phyloP scores from a whole-genome alignment of 257 asterid genomes.

The Lavandula angustifolia region DNA sequence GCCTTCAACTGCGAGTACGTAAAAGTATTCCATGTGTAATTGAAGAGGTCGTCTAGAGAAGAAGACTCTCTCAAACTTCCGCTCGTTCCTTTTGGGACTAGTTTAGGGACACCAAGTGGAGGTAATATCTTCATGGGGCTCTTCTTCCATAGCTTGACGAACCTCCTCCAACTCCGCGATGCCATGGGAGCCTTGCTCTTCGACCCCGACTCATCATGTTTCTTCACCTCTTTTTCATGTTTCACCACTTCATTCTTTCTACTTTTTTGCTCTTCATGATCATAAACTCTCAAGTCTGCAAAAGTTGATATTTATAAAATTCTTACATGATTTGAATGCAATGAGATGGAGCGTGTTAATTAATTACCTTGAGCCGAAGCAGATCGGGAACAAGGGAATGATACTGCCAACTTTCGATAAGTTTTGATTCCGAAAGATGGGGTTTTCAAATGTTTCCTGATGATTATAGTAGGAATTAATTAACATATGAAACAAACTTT shows the following conservation, averaged over 20 bases:
- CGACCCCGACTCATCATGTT: not conserved
- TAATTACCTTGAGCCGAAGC: constrained; percentile 63
- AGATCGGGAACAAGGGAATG: constrained; percentile 33
- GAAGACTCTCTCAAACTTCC: constrained; percentile 32
- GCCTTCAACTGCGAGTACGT: constrained; percentile 45
- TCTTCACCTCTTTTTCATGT: not conserved
- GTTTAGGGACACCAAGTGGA: constrained; percentile 36
- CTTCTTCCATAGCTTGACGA: constrained; percentile 50
- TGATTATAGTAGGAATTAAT: no score
- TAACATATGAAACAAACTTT: no score
- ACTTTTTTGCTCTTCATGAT: constrained; percentile 34
- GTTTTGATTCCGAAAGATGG: constrained; percentile 11
- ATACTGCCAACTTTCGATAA: constrained; percentile 27
- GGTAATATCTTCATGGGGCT: constrained; percentile 39
- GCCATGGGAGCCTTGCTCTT: not conserved
- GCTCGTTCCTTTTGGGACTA: constrained; percentile 41
- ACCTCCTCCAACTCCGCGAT: constrained; percentile 48
- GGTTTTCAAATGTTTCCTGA: constrained; percentile 32
- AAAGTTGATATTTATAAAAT: no score
- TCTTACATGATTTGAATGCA: not conserved
- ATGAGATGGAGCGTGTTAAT: not conserved
- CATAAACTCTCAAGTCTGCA: constrained; percentile 49
- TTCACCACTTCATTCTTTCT: constrained; percentile 24
- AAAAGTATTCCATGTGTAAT: constrained; percentile 56
- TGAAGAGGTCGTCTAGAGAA: constrained; percentile 29